Evolutionary conservation across 148 eudicot genomes (phyloP).

Genomic region (Polygonum aviculare): DNA sequence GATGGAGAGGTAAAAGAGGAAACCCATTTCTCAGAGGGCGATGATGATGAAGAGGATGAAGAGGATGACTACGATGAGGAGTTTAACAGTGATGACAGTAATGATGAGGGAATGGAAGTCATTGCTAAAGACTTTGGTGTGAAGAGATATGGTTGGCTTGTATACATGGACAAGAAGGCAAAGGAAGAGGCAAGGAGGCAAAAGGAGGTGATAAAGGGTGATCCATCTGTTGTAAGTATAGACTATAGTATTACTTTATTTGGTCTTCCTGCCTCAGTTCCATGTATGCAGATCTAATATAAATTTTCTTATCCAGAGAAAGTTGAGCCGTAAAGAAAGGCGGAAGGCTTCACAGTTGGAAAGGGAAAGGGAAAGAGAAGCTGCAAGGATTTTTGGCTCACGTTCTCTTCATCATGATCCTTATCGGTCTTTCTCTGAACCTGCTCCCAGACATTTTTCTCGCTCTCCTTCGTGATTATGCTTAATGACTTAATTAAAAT

Average conservation of each 20-base stretch:
- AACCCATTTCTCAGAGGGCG: conserved; percentile 53
- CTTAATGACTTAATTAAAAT: not conserved
- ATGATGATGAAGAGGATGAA: conserved; percentile 70
- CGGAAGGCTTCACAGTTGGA: conserved; percentile 86
- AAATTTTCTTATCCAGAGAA: conserved; percentile 43
- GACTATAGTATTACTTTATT: conserved; percentile 18
- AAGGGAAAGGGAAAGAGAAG: conserved; percentile 89
- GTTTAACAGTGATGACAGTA: conserved; percentile 96
- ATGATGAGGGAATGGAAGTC: conserved; percentile 87
- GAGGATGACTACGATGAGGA: conserved; percentile 84
- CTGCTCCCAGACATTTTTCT: not conserved
- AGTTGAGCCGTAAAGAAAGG: conserved; percentile 89
- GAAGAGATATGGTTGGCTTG: conserved; percentile 98
- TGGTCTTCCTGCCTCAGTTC: not conserved
- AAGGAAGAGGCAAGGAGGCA: conserved; percentile 94
- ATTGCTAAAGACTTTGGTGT: conserved; percentile 97
- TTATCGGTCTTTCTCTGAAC: conserved; percentile 43
- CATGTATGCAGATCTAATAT: not conserved
- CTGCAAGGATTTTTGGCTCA: conserved; percentile 52
- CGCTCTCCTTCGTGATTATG: not conserved
- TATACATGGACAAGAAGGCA: conserved; percentile 95
- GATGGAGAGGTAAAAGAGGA: conserved; percentile 83
- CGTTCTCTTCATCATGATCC: conserved; percentile 57
- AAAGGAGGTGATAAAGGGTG: conserved; percentile 97
- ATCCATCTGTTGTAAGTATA: conserved; percentile 85